These are phyloP conservation scores for Spiraea crenata DNA, from an alignment of 331 rosid species.

Conservation along the genomic window DNA sequence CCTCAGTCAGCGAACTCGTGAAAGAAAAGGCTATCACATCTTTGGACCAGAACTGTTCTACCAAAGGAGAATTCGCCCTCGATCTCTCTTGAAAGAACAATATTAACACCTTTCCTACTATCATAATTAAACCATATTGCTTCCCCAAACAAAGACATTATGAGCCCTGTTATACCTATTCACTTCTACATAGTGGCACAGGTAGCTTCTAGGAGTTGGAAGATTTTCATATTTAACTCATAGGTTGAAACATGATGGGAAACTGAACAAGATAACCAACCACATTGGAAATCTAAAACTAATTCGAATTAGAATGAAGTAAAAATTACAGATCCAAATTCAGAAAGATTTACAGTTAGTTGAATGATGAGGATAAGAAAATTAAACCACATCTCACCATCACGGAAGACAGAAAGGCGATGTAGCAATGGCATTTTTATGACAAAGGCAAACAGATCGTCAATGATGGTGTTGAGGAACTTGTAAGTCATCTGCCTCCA, in stretches of 20 bases:
- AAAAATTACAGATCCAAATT: not conserved
- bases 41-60: not conserved
- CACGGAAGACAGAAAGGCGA: conserved; percentile 97
- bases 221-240: not conserved
- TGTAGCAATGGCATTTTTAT: conserved; percentile 92
- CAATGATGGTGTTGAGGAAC: conserved; percentile 96
- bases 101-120: not conserved
- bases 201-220: not conserved
- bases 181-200: not conserved
- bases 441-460: conserved; percentile 96
- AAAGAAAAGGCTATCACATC: not conserved
- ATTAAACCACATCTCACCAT: conserved; percentile 51
- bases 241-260: not conserved
- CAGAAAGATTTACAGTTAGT: not conserved
- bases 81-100: not conserved
- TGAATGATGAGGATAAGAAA: not conserved
- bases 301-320: not conserved
- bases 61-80: not conserved
- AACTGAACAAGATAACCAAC: not conserved
- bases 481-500: conserved; percentile 99
- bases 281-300: not conserved
- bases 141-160: conserved; percentile 1
- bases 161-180: not conserved
- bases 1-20: not conserved
- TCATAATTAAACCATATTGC: not conserved